Percentiles rank a stretch among this genome's conserved stretches.
Conservation (phyloP, 192 early-diverging fungal species). For the Linnemannia exigua region DNA sequence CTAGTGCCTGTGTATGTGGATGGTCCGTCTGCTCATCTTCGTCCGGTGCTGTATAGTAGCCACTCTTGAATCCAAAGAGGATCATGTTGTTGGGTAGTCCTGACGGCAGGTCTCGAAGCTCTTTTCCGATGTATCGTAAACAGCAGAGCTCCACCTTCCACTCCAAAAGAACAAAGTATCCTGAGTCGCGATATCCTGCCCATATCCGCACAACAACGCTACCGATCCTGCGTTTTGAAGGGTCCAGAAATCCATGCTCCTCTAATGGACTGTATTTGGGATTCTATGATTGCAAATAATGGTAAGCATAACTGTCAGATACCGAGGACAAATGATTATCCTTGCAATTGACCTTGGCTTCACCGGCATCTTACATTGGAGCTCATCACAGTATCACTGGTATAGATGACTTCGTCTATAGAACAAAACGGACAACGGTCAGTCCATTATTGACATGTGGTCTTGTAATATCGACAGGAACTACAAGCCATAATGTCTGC, state of each 20-base stretch:
- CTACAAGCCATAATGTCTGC: too few relatives aligned
- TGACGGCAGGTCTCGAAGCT: slow-evolving; percentile 49
- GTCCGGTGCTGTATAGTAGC: slow-evolving; percentile 65
- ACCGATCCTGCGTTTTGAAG: slow-evolving; percentile 16
- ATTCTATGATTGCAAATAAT: slow-evolving; percentile 23
- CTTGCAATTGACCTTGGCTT: not conserved
- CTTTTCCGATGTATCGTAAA: slow-evolving; percentile 58
- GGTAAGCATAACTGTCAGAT: not conserved
- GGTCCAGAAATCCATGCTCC: slow-evolving; percentile 35
- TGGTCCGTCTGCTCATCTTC: slow-evolving; percentile 46
- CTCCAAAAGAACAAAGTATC: slow-evolving; percentile 54
- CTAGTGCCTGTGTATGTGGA: not conserved
- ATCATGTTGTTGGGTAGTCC: slow-evolving; percentile 62
- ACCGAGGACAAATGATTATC: not conserved
- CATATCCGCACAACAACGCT: slow-evolving; percentile 38
- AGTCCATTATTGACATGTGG: too few relatives aligned
- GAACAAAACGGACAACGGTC: not conserved
- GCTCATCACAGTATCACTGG: slow-evolving; percentile 44
- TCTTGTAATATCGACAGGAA: too few relatives aligned
- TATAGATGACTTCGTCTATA: slow-evolving; percentile 55
- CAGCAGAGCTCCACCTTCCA: slow-evolving; percentile 64
- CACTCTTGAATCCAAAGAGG: slow-evolving; percentile 61
- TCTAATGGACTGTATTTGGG: slow-evolving; percentile 45
- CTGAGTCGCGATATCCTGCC: slow-evolving; percentile 33
- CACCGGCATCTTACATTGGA: slow-evolving; percentile 39